Conservation (phyloP, 495 filamentous ascomycete species). For the Margaritispora aquatica region DNA sequence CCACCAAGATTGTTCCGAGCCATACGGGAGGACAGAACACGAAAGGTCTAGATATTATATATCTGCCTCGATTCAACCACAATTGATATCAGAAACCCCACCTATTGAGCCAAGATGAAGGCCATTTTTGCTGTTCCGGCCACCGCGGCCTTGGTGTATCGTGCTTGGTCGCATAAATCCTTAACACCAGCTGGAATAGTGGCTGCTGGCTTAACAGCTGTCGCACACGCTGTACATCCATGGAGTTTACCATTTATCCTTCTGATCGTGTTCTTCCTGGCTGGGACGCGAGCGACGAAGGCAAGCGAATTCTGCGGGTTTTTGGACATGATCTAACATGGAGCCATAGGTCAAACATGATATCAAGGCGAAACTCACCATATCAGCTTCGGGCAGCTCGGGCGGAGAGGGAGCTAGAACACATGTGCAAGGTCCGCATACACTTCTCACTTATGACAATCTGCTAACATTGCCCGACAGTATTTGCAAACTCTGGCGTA, state of each 20-base stretch:
- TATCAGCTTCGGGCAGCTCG: constrained; percentile 61
- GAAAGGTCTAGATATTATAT: too few species aligned
- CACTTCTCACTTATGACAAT: neutral
- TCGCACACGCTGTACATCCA: constrained; percentile 79
- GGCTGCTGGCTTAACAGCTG: constrained; percentile 63
- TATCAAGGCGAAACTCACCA: constrained; percentile 73
- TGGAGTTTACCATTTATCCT: constrained; percentile 85
- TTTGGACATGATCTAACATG: constrained; percentile 10
- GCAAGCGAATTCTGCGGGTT: constrained; percentile 31
- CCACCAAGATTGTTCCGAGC: too few species aligned
- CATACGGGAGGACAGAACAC: too few species aligned
- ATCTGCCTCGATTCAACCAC: neutral
- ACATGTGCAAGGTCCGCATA: constrained; percentile 56
- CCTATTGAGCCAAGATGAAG: constrained; percentile 48
- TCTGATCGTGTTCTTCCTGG: constrained; percentile 79
- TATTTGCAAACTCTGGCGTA: constrained; percentile 79
- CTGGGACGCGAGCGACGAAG: constrained; percentile 78
- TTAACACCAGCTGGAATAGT: constrained; percentile 68
- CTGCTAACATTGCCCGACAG: constrained; percentile 44
- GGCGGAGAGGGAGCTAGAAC: constrained; percentile 78
- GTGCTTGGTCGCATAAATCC: constrained; percentile 66
- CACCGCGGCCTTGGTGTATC: constrained; percentile 55
- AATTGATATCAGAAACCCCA: neutral
- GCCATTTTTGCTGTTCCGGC: constrained; percentile 62
- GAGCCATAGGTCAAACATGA: constrained; percentile 70